Evolutionary conservation across 2,329 filamentous ascomycete genomes (phyloP), one percentile per base, ranked within the genome.

Genomic region (Talaromyces verruculosus): DNA sequence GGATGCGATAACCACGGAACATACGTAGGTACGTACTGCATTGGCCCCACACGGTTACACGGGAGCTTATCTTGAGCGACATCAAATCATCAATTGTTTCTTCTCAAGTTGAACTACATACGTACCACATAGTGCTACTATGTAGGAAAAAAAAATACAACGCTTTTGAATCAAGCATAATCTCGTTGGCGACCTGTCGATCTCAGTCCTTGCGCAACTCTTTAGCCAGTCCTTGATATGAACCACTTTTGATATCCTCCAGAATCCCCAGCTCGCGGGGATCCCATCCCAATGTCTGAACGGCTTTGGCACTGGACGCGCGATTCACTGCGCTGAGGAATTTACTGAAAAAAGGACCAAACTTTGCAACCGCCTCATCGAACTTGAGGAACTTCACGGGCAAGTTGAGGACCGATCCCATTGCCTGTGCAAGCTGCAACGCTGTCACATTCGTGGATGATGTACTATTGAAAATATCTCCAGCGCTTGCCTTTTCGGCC

Each of bases 211-310:
- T 35, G 25, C 30, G 8, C 30, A 55, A 35, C 3, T 55, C n/a
- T 6, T 55, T 19, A 19, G 51, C 30, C 51, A 33, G 7, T 5
- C 3, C n/a, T 22, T n/a, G 25, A 35, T 55, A 55, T 55, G 51
- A 55, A 35, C 51, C 51, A 35, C 17, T 35, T 35, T 55, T 55
- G 28, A 55, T 55, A 4, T 58, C 41, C 5, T 63, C 61, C 8
- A 63, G 45, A 19, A 63, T 55, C 3, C 43, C 35, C 39, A 8
- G 30, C 61, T 63, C 61, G 15, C 35, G 13, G 51, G 77, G 72
- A 66, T 74, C 62, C 80, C 80, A 83, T 5, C 76, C 79, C 61
- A 83, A 68, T 71, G 76, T 72, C 51, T 69, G 70, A 65, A 65
- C 73, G 3, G 79, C 80, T 72, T 81, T 82, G 22, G 64, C 71